Base-by-base conservation (phyloP, 2,329 filamentous ascomycete species). In the Cladosporium austrohemisphaericum region DNA sequence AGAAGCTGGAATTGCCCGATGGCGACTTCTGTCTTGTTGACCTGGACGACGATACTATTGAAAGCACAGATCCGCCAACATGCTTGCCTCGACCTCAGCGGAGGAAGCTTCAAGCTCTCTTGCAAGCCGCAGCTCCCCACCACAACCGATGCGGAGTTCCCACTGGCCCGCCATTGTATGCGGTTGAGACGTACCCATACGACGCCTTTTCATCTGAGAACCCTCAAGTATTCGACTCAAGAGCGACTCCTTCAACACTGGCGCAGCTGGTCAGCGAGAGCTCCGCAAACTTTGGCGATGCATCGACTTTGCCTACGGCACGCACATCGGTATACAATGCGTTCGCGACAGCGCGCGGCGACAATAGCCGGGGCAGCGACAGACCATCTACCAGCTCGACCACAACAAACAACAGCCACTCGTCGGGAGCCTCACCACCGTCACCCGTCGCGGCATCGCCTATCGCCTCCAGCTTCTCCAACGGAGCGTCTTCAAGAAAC, bases 21-120 rank as follows among this genome's bases (percentile, higher is more conserved):
- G 93, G 97, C 60, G 93, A 97, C 64, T 97, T 92, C 66, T 91
- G 97, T 14, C 76, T 97, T 13, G 90, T 97, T 28, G 93, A 98
- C 68, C 75, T 98, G 44, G 93, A 98, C 68, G 83, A 86, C 65
- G 88, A 98, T 67, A 84, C 84, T 13, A 91, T 98, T 53, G 88
- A 95, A 64, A 86, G 89, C 41, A 93, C 89, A 1, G 76, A 81
- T 5, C 80, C 84, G 51, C 89, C 91, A n/a, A 78, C 81, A 38
- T 77, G 84, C 35, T 76, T 98, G 19, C 93, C 93, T 8, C 84
- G 89, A 53, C 92, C 95, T 62, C 88, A 94, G 66, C 83, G 93
- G 41, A 80, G 91, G 56, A 98, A 98, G 69, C 79, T 98, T 23
- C 78, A 88, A 60, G 90, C 91, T 13, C 75, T 98, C 23, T 75